Base-by-base conservation (phyloP, 2,329 filamentous ascomycete species). In the Aspergillus ustus region DNA sequence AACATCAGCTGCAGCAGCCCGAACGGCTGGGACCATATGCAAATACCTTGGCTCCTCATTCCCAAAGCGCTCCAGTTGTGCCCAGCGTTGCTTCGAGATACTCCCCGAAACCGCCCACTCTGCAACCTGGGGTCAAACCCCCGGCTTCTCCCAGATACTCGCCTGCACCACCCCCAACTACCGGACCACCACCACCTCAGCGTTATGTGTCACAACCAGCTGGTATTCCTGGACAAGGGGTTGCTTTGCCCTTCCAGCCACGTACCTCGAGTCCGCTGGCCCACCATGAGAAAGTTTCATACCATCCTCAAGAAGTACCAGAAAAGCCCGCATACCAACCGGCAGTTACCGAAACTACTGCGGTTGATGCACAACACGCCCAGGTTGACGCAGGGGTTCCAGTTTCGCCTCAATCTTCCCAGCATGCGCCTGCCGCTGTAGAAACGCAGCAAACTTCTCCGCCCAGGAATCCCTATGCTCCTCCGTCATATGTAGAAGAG, bases 221-320 rank as follows among this genome's bases (percentile, higher is more conserved):
- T 34, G 65, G 63, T 52, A 66, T 70, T 22, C 69, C 71, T 52
- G 66, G 71, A 4, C 69, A 71, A 43, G 62, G 64, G 11, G 64
- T 63, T 34, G 69, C 76, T 15, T 78, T 86, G 63, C 80, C 84
- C 4, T 89, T 88, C 72, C 84, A 86, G 46, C 87, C 87, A 19
- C 81, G 87, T 59, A 89, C 86, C 7, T 89, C 86, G n/a, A 89
- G 87, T 72, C 87, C 87, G 17, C 77, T 89, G 17, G 86, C 86
- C 34, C 82, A 84, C 53, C 83, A 81, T 57, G 75, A 77, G 52
- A 78, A 75, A 58, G 65, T 67, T 34, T 74, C 72, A 7, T 76
- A 77, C 54, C 73, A 73, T 46, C 67, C 70, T 1, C 67, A 70
- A 29, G 67, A 67, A 13, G 40, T n/a, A 2, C 49, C 58, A 20